These are phyloP conservation scores for Podila minutissima DNA, from an alignment of 192 early-diverging fungal genomes.

Conservation along the genomic window DNA sequence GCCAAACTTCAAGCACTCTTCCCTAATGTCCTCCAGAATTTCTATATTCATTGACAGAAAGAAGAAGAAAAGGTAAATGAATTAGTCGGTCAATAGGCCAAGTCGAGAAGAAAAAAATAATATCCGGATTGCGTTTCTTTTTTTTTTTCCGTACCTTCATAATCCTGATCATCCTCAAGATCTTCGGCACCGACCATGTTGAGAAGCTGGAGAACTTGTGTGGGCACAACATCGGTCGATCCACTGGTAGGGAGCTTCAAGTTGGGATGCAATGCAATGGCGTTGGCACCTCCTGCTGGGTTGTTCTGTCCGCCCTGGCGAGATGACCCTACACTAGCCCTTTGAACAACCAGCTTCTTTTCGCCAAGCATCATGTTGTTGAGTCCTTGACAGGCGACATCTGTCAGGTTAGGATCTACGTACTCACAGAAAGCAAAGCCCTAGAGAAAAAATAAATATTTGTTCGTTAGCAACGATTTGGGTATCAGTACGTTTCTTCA, in stretches of 20 bases:
- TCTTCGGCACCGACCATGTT: slow-evolving; percentile 96
- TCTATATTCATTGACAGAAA: slow-evolving; percentile 56
- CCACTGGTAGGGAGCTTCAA: slow-evolving; percentile 58
- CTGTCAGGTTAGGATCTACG: slow-evolving; percentile 85
- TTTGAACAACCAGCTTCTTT: slow-evolving; percentile 92
- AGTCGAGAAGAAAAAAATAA: neutral
- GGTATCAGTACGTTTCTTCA: neutral
- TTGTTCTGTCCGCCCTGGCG: slow-evolving; percentile 51
- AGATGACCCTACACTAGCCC: slow-evolving; percentile 86
- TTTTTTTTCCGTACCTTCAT: slow-evolving; percentile 72
- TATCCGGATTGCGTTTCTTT: neutral
- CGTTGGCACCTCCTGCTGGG: slow-evolving; percentile 46
- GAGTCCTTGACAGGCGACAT: slow-evolving; percentile 93
- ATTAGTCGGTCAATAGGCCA: neutral
- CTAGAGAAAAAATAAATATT: slow-evolving; percentile 37
- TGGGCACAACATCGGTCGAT: slow-evolving; percentile 72
- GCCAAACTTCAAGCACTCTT: slow-evolving; percentile 92
- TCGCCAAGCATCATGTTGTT: slow-evolving; percentile 97
- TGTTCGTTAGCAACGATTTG: neutral
- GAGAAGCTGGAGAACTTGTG: slow-evolving; percentile 86
- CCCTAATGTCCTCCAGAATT: slow-evolving; percentile 89
- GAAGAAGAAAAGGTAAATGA: neutral
- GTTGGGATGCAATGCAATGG: slow-evolving; percentile 58
- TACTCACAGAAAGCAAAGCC: slow-evolving; percentile 99
- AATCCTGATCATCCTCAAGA: slow-evolving; percentile 86